Conservation (phyloP, 2,329 filamentous ascomycete species). For the Fusarium guadeloupense region DNA sequence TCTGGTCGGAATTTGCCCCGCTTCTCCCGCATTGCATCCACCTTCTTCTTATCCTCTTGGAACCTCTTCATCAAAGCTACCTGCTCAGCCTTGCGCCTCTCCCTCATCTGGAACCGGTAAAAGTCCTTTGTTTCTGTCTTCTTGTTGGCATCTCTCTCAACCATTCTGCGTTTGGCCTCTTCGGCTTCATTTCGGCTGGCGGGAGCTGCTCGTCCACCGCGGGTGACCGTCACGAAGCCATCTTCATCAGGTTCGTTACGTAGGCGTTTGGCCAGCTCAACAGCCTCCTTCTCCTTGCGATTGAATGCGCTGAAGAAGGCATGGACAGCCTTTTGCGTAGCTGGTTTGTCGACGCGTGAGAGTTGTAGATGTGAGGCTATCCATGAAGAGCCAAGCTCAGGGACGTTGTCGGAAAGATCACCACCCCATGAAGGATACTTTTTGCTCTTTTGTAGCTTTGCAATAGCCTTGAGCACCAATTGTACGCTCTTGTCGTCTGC, state of each 20-base stretch:
- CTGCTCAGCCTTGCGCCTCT: constrained; percentile 80
- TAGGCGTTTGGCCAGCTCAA: constrained; percentile 68
- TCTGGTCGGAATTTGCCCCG: constrained; percentile 69
- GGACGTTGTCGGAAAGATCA: constrained; percentile 64
- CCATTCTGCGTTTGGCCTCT: constrained; percentile 65
- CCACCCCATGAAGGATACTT: constrained; percentile 75
- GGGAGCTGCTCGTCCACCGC: constrained; percentile 78
- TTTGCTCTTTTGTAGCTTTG: constrained; percentile 67
- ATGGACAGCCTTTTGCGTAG: constrained; percentile 79
- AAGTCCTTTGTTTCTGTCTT: constrained; percentile 75
- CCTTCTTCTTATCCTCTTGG: constrained; percentile 77
- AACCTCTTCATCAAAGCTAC: constrained; percentile 74
- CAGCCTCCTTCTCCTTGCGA: constrained; percentile 72
- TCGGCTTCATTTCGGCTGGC: constrained; percentile 77
- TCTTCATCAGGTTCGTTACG: constrained; percentile 90
- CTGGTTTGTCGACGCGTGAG: constrained; percentile 72
- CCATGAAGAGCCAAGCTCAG: constrained; percentile 66
- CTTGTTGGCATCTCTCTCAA: constrained; percentile 71
- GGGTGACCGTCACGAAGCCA: constrained; percentile 91
- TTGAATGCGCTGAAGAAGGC: constrained; percentile 87
- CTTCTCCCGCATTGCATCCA: constrained; percentile 75
- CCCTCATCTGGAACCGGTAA: constrained; percentile 83
- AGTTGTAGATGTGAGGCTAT: constrained; percentile 74
- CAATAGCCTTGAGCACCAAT: constrained; percentile 77
- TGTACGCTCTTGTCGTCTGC: constrained; percentile 84